These are phyloP conservation scores for Jackrogersella multiformis DNA, from an alignment of 495 filamentous ascomycete genomes.

Conservation along the genomic window DNA sequence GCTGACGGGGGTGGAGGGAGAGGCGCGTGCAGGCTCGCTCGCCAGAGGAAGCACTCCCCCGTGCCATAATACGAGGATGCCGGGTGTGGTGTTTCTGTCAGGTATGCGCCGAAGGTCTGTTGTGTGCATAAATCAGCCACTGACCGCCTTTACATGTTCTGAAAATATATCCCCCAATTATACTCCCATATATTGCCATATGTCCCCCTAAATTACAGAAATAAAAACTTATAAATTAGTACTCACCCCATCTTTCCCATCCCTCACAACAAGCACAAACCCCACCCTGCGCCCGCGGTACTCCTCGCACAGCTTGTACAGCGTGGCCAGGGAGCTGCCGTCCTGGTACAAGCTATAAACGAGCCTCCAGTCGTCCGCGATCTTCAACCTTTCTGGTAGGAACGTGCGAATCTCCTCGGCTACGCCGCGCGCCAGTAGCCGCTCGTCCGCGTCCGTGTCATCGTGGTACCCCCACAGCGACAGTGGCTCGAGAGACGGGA, in stretches of 20 bases:
- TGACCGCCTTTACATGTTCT: neutral
- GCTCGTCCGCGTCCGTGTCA: conserved; percentile 49
- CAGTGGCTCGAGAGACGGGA: conserved; percentile 58
- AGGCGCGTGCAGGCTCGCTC: conserved; percentile 69
- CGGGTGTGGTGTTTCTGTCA: conserved; percentile 85
- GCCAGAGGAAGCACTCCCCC: conserved; percentile 98
- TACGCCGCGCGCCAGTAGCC: conserved; percentile 72
- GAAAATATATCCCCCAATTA: neutral
- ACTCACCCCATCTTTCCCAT: conserved; percentile 75
- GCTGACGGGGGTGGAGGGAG: conserved; percentile 78
- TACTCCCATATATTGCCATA: neutral
- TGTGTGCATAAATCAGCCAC: neutral
- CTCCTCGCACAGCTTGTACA: conserved; percentile 77
- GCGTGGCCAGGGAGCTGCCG: conserved; percentile 83
- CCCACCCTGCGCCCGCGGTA: conserved; percentile 75
- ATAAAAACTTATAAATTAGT: conserved; percentile 7
- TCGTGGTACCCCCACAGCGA: conserved; percentile 51
- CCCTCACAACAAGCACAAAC: conserved; percentile 86
- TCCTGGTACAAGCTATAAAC: conserved; percentile 93
- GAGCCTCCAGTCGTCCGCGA: conserved; percentile 86
- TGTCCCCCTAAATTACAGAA: neutral
- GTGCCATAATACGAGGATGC: conserved; percentile 90
- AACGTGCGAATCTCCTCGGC: conserved; percentile 95
- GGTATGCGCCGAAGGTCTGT: conserved; percentile 91
- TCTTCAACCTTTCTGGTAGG: conserved; percentile 83